Evolutionary conservation across 495 filamentous ascomycete genomes (phyloP).

Genomic region (Amniculicola lignicola): DNA sequence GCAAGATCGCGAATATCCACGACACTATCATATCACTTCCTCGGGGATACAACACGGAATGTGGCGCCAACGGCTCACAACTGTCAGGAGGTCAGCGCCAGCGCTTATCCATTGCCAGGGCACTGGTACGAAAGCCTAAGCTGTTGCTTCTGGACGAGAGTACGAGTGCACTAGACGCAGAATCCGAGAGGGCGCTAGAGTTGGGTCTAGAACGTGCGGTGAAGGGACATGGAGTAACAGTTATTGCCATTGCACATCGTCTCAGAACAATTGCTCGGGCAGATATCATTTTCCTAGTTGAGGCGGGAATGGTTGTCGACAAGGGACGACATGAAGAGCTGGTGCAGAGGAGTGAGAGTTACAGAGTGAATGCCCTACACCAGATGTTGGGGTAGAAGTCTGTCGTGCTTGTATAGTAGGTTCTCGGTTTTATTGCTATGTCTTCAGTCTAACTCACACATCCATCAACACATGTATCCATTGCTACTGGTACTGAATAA

Average conservation of each 20-base stretch:
- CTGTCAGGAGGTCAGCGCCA: slow-evolving; percentile 30
- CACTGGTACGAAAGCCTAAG: slow-evolving; percentile 26
- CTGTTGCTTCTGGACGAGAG: slow-evolving; percentile 35
- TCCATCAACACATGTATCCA: no score
- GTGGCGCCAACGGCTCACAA: slow-evolving; percentile 12
- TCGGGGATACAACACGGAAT: slow-evolving; percentile 40
- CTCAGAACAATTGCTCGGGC: slow-evolving; percentile 19
- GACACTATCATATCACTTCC: slow-evolving; percentile 19
- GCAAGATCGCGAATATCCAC: slow-evolving; percentile 33
- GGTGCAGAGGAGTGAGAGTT: slow-evolving; percentile 27
- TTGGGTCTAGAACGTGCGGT: slow-evolving; percentile 11
- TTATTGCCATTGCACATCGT: slow-evolving; percentile 30
- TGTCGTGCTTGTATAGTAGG: no score
- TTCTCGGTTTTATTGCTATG: no score
- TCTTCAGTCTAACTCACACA: no score
- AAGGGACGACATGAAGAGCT: slow-evolving; percentile 26
- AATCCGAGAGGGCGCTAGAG: slow-evolving; percentile 19
- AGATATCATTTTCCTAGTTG: slow-evolving; percentile 30
- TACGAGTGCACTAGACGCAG: slow-evolving; percentile 29
- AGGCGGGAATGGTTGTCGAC: slow-evolving; percentile 19
- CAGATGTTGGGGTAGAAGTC: slow-evolving; percentile 26
- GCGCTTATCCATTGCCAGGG: slow-evolving; percentile 28
- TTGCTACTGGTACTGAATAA: no score
- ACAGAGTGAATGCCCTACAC: slow-evolving; percentile 30
- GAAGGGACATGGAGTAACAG: slow-evolving; percentile 20